These are phyloP conservation scores for Baudoinia panamericana DNA, from an alignment of 495 filamentous ascomycete species.

Conservation along the genomic window DNA sequence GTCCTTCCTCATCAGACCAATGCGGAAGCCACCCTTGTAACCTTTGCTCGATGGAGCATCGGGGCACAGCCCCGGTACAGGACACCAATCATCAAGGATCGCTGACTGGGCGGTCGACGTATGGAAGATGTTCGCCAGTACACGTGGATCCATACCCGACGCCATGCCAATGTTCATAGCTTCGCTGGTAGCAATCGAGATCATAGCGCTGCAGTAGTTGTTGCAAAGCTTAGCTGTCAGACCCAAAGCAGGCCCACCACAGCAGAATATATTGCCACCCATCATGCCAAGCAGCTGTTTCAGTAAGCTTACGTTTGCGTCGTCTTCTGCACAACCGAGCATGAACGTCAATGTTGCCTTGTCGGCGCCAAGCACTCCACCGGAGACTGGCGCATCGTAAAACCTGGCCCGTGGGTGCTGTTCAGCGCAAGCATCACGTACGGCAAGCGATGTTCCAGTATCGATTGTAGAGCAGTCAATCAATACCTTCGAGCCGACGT, in stretches of 20 bases:
- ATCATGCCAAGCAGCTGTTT: constrained; percentile 31
- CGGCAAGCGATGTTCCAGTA: constrained; percentile 29
- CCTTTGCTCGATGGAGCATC: constrained; percentile 36
- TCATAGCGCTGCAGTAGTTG: constrained; percentile 42
- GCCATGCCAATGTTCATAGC: constrained; percentile 44
- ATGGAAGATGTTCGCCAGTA: constrained; percentile 36
- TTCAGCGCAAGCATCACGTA: constrained; percentile 26
- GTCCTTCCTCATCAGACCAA: constrained; percentile 44
- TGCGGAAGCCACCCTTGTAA: constrained; percentile 39
- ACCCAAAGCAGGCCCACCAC: constrained; percentile 38
- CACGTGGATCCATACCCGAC: constrained; percentile 37
- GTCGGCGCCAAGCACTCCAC: constrained; percentile 36
- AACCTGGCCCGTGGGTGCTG: constrained; percentile 27
- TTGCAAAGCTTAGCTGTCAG: constrained; percentile 44
- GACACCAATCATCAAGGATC: constrained; percentile 38
- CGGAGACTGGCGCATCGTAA: constrained; percentile 36
- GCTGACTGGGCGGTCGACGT: constrained; percentile 40
- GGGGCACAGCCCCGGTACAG: constrained; percentile 38
- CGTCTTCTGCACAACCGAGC: constrained; percentile 31
- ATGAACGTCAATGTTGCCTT: constrained; percentile 39
- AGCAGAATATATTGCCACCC: constrained; percentile 38
- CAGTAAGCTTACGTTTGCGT: constrained; percentile 26
- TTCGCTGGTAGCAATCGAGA: constrained; percentile 40
- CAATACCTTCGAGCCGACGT: constrained; percentile 26
- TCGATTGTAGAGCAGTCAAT: constrained; percentile 39